Evolutionary conservation across 2,329 filamentous ascomycete genomes (phyloP).

Genomic region (Monosporascus sp.): DNA sequence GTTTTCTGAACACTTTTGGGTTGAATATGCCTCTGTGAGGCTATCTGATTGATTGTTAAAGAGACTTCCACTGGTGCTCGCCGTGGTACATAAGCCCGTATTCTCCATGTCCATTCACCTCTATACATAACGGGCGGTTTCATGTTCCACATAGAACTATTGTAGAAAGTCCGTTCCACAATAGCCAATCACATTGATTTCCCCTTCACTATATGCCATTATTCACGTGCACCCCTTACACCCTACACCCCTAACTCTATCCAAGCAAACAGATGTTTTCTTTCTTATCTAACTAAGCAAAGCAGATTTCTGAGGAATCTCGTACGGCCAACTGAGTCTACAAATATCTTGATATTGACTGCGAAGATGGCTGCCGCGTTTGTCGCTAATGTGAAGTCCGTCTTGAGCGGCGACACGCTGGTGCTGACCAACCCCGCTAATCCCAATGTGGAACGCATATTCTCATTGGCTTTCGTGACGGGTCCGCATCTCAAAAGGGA

Average conservation of each 20-base stretch:
- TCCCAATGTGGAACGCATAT: constrained; percentile 72
- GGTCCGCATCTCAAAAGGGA: constrained; percentile 83
- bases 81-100: too few relatives aligned
- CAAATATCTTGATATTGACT: constrained; percentile 24
- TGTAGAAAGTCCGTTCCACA: too few relatives aligned
- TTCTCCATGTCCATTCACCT: too few relatives aligned
- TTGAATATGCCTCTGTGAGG: too few relatives aligned
- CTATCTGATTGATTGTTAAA: too few relatives aligned
- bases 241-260: not conserved
- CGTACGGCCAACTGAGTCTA: constrained; percentile 6
- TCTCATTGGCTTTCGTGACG: constrained; percentile 89
- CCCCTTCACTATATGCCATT: too few relatives aligned
- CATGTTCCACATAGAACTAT: too few relatives aligned
- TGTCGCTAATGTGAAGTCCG: constrained; percentile 80
- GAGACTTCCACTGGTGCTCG: too few relatives aligned
- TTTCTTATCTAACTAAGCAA: constrained; percentile 9
- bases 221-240: too few relatives aligned
- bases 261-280: not conserved
- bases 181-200: too few relatives aligned
- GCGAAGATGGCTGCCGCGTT: constrained; percentile 39
- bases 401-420: constrained; percentile 89
- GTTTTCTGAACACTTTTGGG: too few relatives aligned
- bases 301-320: constrained; percentile 12
- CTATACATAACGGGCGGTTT: too few relatives aligned
- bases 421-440: constrained; percentile 78